phyloP scores from a whole-genome alignment of 805 yeast genomes.

The Grigorovia jiainica region DNA sequence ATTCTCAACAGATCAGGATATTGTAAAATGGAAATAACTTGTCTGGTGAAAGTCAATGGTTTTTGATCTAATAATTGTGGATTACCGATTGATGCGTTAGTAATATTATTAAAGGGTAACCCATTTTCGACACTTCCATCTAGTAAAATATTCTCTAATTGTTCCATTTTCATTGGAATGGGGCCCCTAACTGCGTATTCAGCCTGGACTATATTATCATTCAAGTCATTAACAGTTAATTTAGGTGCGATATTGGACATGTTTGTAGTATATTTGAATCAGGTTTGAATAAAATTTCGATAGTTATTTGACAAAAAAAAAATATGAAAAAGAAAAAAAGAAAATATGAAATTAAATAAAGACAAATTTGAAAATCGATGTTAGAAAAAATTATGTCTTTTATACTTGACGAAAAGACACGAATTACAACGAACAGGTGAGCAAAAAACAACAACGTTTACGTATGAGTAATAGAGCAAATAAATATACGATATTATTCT shows the following conservation, averaged over 20 bases:
- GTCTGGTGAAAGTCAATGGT: constrained; percentile 89
- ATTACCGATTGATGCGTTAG: constrained; percentile 90
- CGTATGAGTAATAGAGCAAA: too few relatives aligned
- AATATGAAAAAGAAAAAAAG: too few relatives aligned
- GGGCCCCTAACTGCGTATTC: constrained; percentile 96
- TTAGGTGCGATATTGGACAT: constrained; percentile 16
- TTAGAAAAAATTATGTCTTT: too few relatives aligned
- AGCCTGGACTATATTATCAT: constrained; percentile 67
- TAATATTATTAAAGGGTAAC: constrained; percentile 67
- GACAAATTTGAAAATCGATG: too few relatives aligned
- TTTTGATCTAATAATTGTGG: constrained; percentile 94
- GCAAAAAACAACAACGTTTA: too few relatives aligned
- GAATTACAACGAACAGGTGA: too few relatives aligned
- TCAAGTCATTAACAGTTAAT: constrained; percentile 45
- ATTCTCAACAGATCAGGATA: constrained; percentile 58
- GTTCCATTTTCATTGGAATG: constrained; percentile 86
- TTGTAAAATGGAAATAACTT: constrained; percentile 76
- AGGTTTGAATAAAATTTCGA: too few relatives aligned
- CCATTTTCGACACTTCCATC: constrained; percentile 29
- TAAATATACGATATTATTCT: too few relatives aligned
- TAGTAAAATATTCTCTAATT: constrained; percentile 49
- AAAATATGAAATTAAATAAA: too few relatives aligned
- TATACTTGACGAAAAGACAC: too few relatives aligned
- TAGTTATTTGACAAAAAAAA: too few relatives aligned
- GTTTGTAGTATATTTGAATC: neutral